Conservation (phyloP, 495 filamentous ascomycete species). For the Melanomma pulvis-pyrius region DNA sequence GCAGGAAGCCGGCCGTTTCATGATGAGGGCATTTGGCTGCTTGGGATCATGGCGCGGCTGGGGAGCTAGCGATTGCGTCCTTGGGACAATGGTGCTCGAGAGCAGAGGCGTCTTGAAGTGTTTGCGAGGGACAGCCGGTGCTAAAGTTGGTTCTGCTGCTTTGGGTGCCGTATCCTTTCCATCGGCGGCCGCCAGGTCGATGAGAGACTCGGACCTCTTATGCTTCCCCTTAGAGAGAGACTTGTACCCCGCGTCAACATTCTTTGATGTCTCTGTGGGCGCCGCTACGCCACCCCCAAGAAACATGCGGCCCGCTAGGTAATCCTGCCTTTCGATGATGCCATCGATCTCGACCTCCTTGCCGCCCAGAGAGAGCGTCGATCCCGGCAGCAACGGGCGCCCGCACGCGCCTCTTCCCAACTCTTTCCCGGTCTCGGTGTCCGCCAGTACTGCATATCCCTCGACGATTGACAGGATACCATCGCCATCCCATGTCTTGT, state of each 20-base stretch:
- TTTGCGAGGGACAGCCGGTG: background rate
- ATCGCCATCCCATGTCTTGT: slow-evolving; percentile 90
- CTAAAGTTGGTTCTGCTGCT: background rate
- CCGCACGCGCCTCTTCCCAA: slow-evolving; percentile 64
- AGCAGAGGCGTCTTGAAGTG: slow-evolving; percentile 66
- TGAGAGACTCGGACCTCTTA: background rate
- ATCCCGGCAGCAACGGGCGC: slow-evolving; percentile 61
- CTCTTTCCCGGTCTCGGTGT: slow-evolving; percentile 63
- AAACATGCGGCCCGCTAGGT: slow-evolving; percentile 60
- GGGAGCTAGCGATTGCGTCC: slow-evolving; percentile 49
- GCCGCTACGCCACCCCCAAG: slow-evolving; percentile 40
- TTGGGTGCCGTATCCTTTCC: background rate
- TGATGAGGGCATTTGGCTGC: slow-evolving; percentile 65
- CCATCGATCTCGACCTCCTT: slow-evolving; percentile 77
- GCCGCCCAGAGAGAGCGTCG: slow-evolving; percentile 65
- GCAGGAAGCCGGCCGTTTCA: slow-evolving; percentile 62
- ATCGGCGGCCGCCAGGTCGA: background rate
- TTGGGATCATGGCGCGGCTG: slow-evolving; percentile 69
- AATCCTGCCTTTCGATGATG: slow-evolving; percentile 64
- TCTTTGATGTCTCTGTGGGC: slow-evolving; percentile 14
- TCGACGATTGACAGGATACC: slow-evolving; percentile 63
- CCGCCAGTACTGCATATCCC: slow-evolving; percentile 65
- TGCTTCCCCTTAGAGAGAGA: background rate
- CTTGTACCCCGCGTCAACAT: background rate
- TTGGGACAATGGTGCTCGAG: slow-evolving; percentile 55